Evolutionary conservation across 2,329 filamentous ascomycete genomes (phyloP).

Genomic region (Xylogone sp.): DNA sequence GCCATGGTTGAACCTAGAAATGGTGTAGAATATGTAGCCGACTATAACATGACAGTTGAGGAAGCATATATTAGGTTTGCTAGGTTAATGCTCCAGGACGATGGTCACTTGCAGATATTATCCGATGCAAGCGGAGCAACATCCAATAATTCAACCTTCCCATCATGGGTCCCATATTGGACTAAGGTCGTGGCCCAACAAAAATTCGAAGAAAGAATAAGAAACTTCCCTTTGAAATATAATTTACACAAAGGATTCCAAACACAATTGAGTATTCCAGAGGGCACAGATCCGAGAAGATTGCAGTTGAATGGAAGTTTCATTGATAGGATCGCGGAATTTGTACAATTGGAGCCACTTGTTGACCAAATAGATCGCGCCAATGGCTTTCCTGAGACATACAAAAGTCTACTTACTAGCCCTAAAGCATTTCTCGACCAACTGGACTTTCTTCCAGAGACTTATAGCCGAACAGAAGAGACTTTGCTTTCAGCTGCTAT

Average conservation of each 20-base stretch:
- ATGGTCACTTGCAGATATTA: not conserved
- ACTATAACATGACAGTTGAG: not conserved
- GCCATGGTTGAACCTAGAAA: not conserved
- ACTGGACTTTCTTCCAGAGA: not conserved
- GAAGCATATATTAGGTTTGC: not conserved
- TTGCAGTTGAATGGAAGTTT: slow-evolving; percentile 18
- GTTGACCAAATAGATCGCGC: not conserved
- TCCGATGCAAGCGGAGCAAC: not conserved
- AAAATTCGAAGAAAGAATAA: slow-evolving; percentile 38
- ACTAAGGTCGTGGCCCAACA: not conserved
- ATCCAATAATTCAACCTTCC: not conserved
- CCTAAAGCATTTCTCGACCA: not conserved
- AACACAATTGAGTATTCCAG: not conserved
- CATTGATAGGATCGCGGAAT: slow-evolving; percentile 31
- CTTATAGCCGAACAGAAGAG: not conserved
- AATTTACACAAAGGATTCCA: not conserved
- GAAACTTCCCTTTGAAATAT: slow-evolving; percentile 24
- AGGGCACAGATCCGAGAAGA: not conserved
- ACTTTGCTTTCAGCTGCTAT: not conserved
- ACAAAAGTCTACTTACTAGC: not conserved
- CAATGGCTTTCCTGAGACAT: not conserved
- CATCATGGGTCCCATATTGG: not conserved
- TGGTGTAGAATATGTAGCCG: not conserved
- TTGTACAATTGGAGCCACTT: not conserved
- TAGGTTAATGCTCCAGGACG: not conserved